phyloP scores from a whole-genome alignment of 352 stramenopile genomes.

The Pythium diclinum region DNA sequence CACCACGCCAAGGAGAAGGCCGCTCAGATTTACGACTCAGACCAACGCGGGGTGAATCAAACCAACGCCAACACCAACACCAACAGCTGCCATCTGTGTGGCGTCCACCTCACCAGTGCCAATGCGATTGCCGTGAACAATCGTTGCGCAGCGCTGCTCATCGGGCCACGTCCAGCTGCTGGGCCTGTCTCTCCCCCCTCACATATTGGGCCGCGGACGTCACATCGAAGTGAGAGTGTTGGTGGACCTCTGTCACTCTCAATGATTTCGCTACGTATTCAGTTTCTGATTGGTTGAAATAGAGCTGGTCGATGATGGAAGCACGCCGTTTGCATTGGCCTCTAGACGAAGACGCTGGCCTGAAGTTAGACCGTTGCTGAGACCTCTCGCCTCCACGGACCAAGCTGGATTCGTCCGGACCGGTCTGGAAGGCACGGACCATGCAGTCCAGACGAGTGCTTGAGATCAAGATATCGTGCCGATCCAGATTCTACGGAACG shows the following conservation, averaged over 20 bases:
- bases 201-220: slow-evolving; percentile 10
- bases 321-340: background rate
- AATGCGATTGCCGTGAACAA: slow-evolving; percentile 1
- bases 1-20: no score
- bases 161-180: background rate
- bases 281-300: slow-evolving; percentile 15
- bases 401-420: no score
- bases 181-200: background rate
- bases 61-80: no score
- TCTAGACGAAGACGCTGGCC: background rate
- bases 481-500: background rate
- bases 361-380: background rate
- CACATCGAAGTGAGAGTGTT: slow-evolving; percentile 4
- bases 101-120: no score
- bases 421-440: background rate
- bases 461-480: background rate
- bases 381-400: no score
- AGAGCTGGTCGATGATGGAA: slow-evolving; percentile 4
- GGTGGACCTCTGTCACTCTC: background rate
- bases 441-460: no score
- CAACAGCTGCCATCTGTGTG: no score
- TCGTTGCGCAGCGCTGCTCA: slow-evolving; percentile 18
- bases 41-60: no score
- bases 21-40: background rate
- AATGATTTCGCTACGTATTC: slow-evolving; percentile 6